Percentiles rank a stretch among this genome's conserved stretches.
Evolutionary conservation across 495 filamentous ascomycete species (phyloP).

Genomic region (Aspergillus conjunctus): DNA sequence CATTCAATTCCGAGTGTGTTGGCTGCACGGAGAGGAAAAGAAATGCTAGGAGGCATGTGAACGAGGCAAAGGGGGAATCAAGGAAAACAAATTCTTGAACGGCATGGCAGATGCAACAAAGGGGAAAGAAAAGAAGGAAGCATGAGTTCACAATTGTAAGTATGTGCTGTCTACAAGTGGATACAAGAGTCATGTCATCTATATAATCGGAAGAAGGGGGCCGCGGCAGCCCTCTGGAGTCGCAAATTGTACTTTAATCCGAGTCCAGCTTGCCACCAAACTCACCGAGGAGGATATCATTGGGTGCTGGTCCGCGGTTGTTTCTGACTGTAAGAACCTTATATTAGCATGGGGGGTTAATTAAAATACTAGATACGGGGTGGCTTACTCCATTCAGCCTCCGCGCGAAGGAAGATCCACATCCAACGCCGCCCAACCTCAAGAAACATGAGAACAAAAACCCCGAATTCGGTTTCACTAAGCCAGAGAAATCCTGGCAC

Average conservation of each 20-base stretch:
- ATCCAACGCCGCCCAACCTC: slow-evolving; percentile 90
- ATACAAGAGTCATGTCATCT: slow-evolving; percentile 26
- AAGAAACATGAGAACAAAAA: slow-evolving; percentile 84
- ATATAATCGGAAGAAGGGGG: slow-evolving; percentile 15
- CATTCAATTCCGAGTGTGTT: not conserved
- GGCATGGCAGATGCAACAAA: not conserved
- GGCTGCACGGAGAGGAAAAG: not conserved
- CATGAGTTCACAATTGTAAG: slow-evolving; percentile 19
- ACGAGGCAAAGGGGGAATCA: not conserved
- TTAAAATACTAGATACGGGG: slow-evolving; percentile 8
- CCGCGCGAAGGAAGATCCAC: slow-evolving; percentile 94
- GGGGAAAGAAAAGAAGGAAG: slow-evolving; percentile 8
- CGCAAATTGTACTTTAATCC: slow-evolving; percentile 38
- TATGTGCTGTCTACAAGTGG: slow-evolving; percentile 17
- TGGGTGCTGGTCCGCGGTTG: slow-evolving; percentile 53
- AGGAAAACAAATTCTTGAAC: slow-evolving; percentile 16
- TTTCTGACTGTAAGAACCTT: slow-evolving; percentile 49
- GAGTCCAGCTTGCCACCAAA: slow-evolving; percentile 54
- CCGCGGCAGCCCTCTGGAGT: not conserved
- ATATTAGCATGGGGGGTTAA: slow-evolving; percentile 27
- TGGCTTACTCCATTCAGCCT: slow-evolving; percentile 81
- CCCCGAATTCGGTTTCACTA: slow-evolving; percentile 78
- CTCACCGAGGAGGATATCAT: slow-evolving; percentile 58
- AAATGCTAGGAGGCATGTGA: not conserved
- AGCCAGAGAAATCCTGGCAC: slow-evolving; percentile 77